Percentiles rank a stretch among this genome's conserved stretches.
These are phyloP conservation scores for Mycena sp. DNA, from an alignment of 1,284 basidiomycete genomes.

Conservation along the genomic window DNA sequence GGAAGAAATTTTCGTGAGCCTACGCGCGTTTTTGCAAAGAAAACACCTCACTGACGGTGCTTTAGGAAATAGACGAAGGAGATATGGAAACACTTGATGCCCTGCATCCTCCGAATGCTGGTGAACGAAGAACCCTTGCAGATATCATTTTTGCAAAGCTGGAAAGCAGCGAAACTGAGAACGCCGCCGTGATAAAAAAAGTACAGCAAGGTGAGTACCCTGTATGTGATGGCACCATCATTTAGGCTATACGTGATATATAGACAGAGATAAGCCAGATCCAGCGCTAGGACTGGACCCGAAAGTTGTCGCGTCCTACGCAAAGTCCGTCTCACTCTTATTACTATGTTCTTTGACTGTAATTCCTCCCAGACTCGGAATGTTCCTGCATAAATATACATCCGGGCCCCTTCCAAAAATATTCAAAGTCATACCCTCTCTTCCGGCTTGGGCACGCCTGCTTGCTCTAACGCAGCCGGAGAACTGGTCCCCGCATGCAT, in stretches of 20 bases:
- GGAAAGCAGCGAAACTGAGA: slow-evolving; percentile 62
- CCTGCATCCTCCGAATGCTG: slow-evolving; percentile 76
- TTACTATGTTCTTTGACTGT: background rate
- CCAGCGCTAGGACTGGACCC: slow-evolving; percentile 95
- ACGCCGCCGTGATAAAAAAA: slow-evolving; percentile 63
- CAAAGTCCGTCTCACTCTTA: slow-evolving; percentile 68
- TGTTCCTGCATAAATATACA: slow-evolving; percentile 90
- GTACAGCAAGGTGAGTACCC: slow-evolving; percentile 59
- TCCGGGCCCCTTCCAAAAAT: slow-evolving; percentile 96
- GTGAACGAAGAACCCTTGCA: slow-evolving; percentile 87
- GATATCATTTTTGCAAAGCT: slow-evolving; percentile 97
- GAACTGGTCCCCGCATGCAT: slow-evolving; percentile 96
- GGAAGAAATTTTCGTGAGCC: slow-evolving; percentile 69
- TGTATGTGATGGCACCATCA: background rate
- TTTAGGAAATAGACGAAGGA: slow-evolving; percentile 87
- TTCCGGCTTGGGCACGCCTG: slow-evolving; percentile 96
- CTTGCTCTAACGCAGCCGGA: slow-evolving; percentile 94
- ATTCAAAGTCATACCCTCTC: slow-evolving; percentile 97
- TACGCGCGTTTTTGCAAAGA: background rate
- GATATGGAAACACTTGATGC: slow-evolving; percentile 89
- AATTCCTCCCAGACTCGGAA: slow-evolving; percentile 73
- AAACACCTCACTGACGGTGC: slow-evolving; percentile 1
- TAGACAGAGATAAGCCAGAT: slow-evolving; percentile 78
- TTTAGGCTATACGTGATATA: background rate
- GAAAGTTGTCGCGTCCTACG: slow-evolving; percentile 96